Base-by-base conservation (phyloP, 768 basidiomycete species). In the Leccinum imitatum region DNA sequence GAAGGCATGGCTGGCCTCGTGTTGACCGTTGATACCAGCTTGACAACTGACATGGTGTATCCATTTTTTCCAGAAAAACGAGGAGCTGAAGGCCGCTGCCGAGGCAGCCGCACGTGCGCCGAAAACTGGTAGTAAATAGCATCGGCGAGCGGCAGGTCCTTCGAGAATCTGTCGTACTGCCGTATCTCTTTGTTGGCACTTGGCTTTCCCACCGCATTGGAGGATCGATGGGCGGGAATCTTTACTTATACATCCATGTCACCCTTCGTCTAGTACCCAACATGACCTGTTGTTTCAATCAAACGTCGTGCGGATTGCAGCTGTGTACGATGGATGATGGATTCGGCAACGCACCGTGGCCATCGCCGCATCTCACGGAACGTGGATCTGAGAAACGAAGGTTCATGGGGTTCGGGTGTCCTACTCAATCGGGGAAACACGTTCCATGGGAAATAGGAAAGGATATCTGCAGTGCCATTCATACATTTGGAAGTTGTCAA, bases 1-100 rank as follows among this genome's bases (percentile, higher is more conserved):
- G 72, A 90, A 87, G 87, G 90, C 86, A 75, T 46, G 78, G 15
- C 23, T 46, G 46, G 41, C 54, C 63, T 63, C 57, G 51, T 58
- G 62, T 31, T 53, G 23, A 27, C 51, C 39, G 54, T 50, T 30
- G 21, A 50, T 54, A 21, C n/a, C 15, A 50, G 33, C 39, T 2
- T 13, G 35, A 53, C 53, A 33, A 25, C 62, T 59, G 56, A 71
- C 58, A 44, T 37, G 50, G 59, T 15, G 25, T 44, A 44, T 44
- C n/a, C 15, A 48, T 31, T 55, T 37, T 44, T 53, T 54, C 39
- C 63, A 86, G 84, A 84, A 84, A 79, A 83, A 80, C 58, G 82
- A 85, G 2, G 84, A 84, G 35, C 76, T 79, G 59, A 79, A 77
- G 71, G 73, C 71, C 23, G 69, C 73, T 11, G 70, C 72, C 31